Conservation (phyloP, 441 rosid genomes). For the Populus hybrid region DNA sequence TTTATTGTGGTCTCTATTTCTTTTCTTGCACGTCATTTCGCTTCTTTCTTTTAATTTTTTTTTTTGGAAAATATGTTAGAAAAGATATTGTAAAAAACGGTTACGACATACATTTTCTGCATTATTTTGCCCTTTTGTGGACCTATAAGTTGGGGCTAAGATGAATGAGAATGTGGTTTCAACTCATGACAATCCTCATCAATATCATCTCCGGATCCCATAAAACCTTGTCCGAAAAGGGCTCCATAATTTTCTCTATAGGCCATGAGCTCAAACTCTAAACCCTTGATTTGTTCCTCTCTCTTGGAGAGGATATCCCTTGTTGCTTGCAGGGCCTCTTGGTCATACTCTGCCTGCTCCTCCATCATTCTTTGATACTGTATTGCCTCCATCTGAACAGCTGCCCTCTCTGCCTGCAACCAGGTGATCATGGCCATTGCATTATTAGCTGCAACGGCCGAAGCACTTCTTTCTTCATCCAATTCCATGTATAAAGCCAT, state of each 20-base stretch:
- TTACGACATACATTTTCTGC: slow-evolving; percentile 10
- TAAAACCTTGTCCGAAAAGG: slow-evolving; percentile 39
- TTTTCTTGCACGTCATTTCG: background rate
- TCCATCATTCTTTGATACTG: slow-evolving; percentile 99
- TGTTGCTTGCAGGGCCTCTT: slow-evolving; percentile 74
- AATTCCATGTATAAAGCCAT: slow-evolving; percentile 82
- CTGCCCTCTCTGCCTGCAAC: slow-evolving; percentile 93
- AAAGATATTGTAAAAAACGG: background rate
- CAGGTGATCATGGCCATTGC: slow-evolving; percentile 98
- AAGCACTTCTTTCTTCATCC: slow-evolving; percentile 91
- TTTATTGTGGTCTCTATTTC: no score
- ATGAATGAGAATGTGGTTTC: slow-evolving; percentile 22
- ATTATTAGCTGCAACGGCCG: slow-evolving; percentile 90
- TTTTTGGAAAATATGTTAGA: background rate
- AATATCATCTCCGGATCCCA: slow-evolving; percentile 27
- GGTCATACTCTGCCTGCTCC: slow-evolving; percentile 90
- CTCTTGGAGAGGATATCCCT: slow-evolving; percentile 54
- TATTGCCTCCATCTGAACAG: slow-evolving; percentile 96
- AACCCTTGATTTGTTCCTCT: slow-evolving; percentile 58
- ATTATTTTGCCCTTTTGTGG: slow-evolving; percentile 18
- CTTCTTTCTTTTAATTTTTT: background rate
- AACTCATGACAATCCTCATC: slow-evolving; percentile 33
- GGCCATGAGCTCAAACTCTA: slow-evolving; percentile 64
- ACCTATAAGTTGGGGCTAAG: slow-evolving; percentile 22
- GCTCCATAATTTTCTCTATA: slow-evolving; percentile 56